Conservation (phyloP, 2,329 filamentous ascomycete genomes). For the Penicillium sp. region DNA sequence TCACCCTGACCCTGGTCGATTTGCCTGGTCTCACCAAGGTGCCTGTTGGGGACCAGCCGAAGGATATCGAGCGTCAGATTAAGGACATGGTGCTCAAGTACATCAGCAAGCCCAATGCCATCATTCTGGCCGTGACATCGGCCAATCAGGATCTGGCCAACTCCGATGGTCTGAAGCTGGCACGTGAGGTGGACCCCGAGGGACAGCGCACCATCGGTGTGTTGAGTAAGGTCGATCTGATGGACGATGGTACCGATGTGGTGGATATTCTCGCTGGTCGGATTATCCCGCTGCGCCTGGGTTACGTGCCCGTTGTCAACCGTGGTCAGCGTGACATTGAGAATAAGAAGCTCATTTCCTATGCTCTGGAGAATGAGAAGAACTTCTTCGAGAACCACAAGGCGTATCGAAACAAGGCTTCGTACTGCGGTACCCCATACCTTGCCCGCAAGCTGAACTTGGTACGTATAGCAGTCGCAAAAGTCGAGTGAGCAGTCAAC, state of each 20-base stretch:
- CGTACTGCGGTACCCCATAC: conserved; percentile 97
- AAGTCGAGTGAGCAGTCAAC: conserved; percentile 19
- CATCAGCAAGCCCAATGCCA: conserved; percentile 97
- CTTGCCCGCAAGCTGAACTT: conserved; percentile 94
- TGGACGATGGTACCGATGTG: conserved; percentile 98
- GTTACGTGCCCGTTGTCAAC: conserved; percentile 97
- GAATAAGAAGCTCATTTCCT: conserved; percentile 91
- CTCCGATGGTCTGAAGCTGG: conserved; percentile 94
- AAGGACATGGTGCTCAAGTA: conserved; percentile 98
- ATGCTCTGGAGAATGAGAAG: conserved; percentile 89
- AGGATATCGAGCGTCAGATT: conserved; percentile 96
- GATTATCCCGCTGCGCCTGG: conserved; percentile 90
- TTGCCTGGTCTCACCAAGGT: conserved; percentile 95
- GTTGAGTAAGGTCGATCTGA: conserved; percentile 95
- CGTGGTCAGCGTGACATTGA: conserved; percentile 97
- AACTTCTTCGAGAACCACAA: conserved; percentile 98
- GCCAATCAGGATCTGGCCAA: conserved; percentile 98
- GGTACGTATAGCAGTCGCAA: conserved; percentile 37
- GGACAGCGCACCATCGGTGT: conserved; percentile 98
- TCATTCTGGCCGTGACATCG: conserved; percentile 92
- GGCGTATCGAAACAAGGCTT: conserved; percentile 96
- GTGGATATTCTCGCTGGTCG: conserved; percentile 97
- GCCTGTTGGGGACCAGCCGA: conserved; percentile 90
- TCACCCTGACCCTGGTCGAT: conserved; percentile 95
- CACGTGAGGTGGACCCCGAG: conserved; percentile 93